Evolutionary conservation across 164 flowering plant species (phyloP).

Genomic region (Houttuynia cordata): DNA sequence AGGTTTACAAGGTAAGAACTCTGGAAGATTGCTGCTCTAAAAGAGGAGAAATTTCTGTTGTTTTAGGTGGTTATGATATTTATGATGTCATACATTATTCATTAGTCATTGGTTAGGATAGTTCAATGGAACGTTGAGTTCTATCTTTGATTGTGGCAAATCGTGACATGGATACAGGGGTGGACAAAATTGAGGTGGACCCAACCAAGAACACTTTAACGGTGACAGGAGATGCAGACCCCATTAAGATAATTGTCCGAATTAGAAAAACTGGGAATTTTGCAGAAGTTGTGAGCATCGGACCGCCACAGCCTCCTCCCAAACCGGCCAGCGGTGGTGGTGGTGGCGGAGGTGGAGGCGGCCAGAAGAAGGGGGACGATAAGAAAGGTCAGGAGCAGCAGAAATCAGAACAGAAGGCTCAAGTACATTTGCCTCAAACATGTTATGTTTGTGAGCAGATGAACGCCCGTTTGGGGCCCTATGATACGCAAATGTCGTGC

Average conservation of each 20-base stretch:
- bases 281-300: constrained; percentile 39
- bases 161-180: constrained; percentile 22
- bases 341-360: background rate
- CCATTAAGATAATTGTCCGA: constrained; percentile 28
- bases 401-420: constrained; percentile 7
- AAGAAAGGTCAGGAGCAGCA: constrained; percentile 24
- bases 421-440: constrained; percentile 5
- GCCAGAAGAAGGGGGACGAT: constrained; percentile 22
- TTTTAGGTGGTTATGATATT: background rate
- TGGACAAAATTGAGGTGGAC: constrained; percentile 51
- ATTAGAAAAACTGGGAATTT: constrained; percentile 37
- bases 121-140: no score
- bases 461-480: constrained; percentile 5
- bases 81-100: background rate
- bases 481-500: constrained; percentile 11
- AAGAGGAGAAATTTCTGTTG: no score
- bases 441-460: constrained; percentile 16
- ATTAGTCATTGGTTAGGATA: background rate
- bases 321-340: constrained; percentile 16
- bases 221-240: constrained; percentile 57
- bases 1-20: constrained; percentile 30
- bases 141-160: background rate
- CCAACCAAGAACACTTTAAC: constrained; percentile 39
- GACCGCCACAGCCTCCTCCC: constrained; percentile 52
- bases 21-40: background rate